Conservation (phyloP, 208 protist species). For the Trypanosoma avium region DNA sequence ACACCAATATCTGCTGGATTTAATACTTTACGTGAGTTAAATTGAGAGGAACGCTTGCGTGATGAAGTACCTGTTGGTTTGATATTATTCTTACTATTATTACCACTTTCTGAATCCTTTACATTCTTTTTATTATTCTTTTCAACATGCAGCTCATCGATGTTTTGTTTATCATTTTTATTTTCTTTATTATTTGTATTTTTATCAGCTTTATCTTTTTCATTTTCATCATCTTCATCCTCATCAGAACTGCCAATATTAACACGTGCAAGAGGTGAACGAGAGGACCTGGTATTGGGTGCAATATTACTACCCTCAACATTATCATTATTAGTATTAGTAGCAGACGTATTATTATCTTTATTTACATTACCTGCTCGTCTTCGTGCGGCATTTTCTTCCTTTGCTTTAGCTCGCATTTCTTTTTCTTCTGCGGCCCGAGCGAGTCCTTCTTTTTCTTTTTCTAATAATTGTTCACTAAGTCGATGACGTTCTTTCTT, state of each 20-base stretch:
- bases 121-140: too few relatives aligned
- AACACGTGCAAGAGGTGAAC: conserved; percentile 6
- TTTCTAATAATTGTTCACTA: conserved; percentile 55
- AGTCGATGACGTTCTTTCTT: conserved; percentile 78
- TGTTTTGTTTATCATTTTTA: neutral
- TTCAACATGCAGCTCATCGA: neutral
- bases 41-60: neutral
- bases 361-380: conserved; percentile 14
- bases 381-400: conserved; percentile 19
- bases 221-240: conserved; percentile 26
- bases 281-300: too few relatives aligned
- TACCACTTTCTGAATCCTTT: too few relatives aligned
- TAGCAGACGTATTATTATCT: neutral
- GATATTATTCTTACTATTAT: neutral
- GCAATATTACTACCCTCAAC: too few relatives aligned
- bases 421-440: conserved; percentile 45
- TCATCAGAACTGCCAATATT: conserved; percentile 24
- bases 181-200: neutral
- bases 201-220: conserved; percentile 9
- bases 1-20: conserved; percentile 25
- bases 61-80: neutral
- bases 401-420: conserved; percentile 21
- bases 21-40: conserved; percentile 13
- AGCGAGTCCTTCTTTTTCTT: conserved; percentile 54
- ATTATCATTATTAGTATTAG: neutral